Base-by-base conservation (phyloP, 805 yeast species). In the Starmerella bombi region DNA sequence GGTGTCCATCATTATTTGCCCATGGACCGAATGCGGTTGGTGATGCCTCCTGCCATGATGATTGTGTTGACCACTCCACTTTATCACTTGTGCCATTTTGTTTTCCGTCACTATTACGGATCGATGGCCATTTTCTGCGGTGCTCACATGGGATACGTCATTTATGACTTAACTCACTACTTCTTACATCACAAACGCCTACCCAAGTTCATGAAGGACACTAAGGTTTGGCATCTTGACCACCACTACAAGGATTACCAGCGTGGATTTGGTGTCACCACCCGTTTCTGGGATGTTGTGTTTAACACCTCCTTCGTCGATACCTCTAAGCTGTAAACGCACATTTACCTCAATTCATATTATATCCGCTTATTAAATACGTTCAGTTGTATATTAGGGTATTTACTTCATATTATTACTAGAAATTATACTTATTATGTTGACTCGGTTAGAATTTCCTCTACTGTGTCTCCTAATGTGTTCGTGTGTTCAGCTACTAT, bases 191-290 rank as follows among this genome's bases (percentile, higher is more conserved):
- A 91, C 63, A 73, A 82, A 29, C 71, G 70, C 55, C 68, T 91
- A 54, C 98, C 98, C 19, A 54, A 64, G 31, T 80, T 68, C 57
- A 65, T 84, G 63, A 85, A 82, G 59, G 75, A 72, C 23, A 66
- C 84, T 56, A 91, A 91, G 63, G 82, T 80, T 37, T 78, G 84
- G 59, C 99, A 91, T 61, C 71, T 91, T 62, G 97, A 88, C 60
- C 99, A 91, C 62, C 99, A 91, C 59, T 91, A 91, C 69, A 86
- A 88, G 67, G 88, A 91, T 63, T 91, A 83, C 62, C 94, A 93
- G 62, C 65, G 86, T 52, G 99, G 97, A 1, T 91, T 86, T 53
- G 99, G 99, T 51, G 97, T 91, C 48, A 84, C 97, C 23, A 72
- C 85, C 46, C 76, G 74, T 63, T 83, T 83, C 63, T 91, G 98